phyloP scores from a whole-genome alignment of 139 green algal species.

The Desmodesmus armatus region DNA sequence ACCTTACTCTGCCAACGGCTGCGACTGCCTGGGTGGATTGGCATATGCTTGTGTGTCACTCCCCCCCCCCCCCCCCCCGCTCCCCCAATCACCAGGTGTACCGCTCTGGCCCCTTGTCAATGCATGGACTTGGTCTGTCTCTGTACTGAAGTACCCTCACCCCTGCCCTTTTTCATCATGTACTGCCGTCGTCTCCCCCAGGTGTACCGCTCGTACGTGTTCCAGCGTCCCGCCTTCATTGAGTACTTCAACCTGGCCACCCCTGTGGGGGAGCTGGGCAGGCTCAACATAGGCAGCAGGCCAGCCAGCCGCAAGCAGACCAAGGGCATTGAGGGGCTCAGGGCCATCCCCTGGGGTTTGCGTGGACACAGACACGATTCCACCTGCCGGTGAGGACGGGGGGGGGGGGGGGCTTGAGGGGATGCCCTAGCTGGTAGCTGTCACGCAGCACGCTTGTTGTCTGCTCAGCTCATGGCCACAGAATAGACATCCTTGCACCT shows the following conservation, averaged over 20 bases:
- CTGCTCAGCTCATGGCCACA: no score
- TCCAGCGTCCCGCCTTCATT: constrained; percentile 84
- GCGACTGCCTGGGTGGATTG: no score
- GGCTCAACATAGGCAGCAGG: constrained; percentile 96
- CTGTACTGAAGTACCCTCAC: no score
- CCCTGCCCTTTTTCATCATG: background rate
- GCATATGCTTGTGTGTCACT: constrained; percentile 23
- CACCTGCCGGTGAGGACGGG: constrained; percentile 79
- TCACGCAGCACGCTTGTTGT: no score
- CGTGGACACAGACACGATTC: constrained; percentile 94
- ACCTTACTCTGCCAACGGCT: no score
- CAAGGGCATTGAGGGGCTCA: constrained; percentile 85
- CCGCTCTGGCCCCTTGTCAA: background rate
- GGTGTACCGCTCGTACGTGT: constrained; percentile 45
- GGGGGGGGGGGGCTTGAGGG: background rate
- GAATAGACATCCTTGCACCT: no score
- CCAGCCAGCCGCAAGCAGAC: constrained; percentile 74
- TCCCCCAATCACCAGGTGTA: background rate
- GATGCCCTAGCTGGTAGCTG: constrained; percentile 89
- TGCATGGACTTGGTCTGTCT: background rate
- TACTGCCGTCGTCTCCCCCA: background rate
- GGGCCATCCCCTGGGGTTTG: constrained; percentile 97
- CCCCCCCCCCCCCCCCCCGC: background rate
- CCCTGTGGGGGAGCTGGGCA: constrained; percentile 91
- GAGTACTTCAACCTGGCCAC: constrained; percentile 93